Evolutionary conservation across 306 rosid species (phyloP).

Genomic region (Echinosophora koreensis): DNA sequence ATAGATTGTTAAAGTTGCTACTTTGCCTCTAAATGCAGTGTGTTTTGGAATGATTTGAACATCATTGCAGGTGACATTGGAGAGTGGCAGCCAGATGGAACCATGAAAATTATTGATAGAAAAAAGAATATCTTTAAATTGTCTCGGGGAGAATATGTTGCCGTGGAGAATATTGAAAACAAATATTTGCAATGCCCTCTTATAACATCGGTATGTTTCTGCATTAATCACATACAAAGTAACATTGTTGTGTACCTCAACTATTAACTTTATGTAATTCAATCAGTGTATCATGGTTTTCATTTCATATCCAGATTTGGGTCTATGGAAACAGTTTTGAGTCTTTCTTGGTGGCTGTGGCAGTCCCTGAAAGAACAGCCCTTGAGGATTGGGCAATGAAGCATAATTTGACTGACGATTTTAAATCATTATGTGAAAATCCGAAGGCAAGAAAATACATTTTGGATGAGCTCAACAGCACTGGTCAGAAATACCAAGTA

Average conservation of each 20-base stretch:
- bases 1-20: conserved; percentile 4
- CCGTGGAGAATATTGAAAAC: conserved; percentile 89
- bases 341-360: conserved; percentile 95
- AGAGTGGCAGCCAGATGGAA: conserved; percentile 89
- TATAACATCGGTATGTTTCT: conserved; percentile 71
- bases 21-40: not conserved
- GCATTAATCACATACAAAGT: conserved; percentile 16
- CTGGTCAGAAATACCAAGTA: conserved; percentile 79
- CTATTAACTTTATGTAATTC: not conserved
- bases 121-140: conserved; percentile 91
- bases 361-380: conserved; percentile 76
- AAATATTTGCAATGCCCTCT: conserved; percentile 79
- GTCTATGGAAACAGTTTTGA: conserved; percentile 96
- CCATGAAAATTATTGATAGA: conserved; percentile 91
- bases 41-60: conserved; percentile 39
- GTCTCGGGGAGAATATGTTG: conserved; percentile 95
- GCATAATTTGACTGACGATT: conserved; percentile 62
- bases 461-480: conserved; percentile 81
- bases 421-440: conserved; percentile 78
- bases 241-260: not conserved
- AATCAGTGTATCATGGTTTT: conserved; percentile 17
- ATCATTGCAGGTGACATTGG: conserved; percentile 88
- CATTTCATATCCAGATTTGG: conserved; percentile 69
- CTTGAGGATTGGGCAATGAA: conserved; percentile 84
- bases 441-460: conserved; percentile 70